A percentile compares a stretch with the other conserved stretches of the same genome.
These are phyloP conservation scores for Choricystis sp. DNA, from an alignment of 139 green algal species.

Conservation along the genomic window DNA sequence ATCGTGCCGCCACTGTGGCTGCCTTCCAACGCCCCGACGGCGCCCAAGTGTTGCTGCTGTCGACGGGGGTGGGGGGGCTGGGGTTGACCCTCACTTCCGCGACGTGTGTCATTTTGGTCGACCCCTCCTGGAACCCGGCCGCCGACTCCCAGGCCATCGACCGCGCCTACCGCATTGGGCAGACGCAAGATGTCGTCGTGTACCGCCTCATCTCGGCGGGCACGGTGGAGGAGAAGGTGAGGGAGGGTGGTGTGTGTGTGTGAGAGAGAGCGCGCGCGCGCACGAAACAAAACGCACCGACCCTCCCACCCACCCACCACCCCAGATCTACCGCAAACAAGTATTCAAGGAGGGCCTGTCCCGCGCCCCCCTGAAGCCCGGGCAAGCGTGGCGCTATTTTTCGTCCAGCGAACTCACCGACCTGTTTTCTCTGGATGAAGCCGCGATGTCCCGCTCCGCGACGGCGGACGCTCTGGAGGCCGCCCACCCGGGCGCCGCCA, in stretches of 20 bases:
- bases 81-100: slow-evolving; percentile 87
- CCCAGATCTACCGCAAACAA: slow-evolving; percentile 75
- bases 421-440: slow-evolving; percentile 44
- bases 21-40: slow-evolving; percentile 43
- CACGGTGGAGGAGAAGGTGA: slow-evolving; percentile 86
- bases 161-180: slow-evolving; percentile 69
- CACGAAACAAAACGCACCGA: too few species aligned
- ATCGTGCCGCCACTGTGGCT: slow-evolving; percentile 26
- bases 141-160: slow-evolving; percentile 60
- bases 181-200: slow-evolving; percentile 42
- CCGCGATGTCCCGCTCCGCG: slow-evolving; percentile 26
- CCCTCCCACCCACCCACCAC: too few species aligned
- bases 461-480: slow-evolving; percentile 53
- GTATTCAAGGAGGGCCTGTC: slow-evolving; percentile 68
- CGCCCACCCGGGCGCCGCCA: slow-evolving; percentile 39
- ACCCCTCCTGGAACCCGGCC: slow-evolving; percentile 60
- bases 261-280: too few species aligned
- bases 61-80: slow-evolving; percentile 75
- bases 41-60: slow-evolving; percentile 84
- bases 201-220: slow-evolving; percentile 76
- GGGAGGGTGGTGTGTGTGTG: too few species aligned
- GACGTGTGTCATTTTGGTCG: slow-evolving; percentile 67
- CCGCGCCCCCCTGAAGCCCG: slow-evolving; percentile 52
- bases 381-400: slow-evolving; percentile 54
- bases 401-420: slow-evolving; percentile 48